Conservation (phyloP, 345 rosid species). For the Passiflora organensis region DNA sequence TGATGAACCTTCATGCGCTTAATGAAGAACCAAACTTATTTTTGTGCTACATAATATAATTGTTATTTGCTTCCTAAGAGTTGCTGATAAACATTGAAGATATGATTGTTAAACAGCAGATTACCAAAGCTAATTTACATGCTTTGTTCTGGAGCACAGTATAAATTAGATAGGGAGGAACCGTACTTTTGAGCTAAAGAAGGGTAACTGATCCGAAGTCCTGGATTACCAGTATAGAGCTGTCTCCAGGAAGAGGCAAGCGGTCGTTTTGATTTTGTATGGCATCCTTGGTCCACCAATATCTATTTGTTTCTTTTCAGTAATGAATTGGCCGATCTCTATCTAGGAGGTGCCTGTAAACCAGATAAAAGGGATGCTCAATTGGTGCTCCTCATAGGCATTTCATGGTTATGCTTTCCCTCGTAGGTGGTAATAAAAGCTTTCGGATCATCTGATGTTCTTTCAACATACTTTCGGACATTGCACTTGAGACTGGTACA, state of each 20-base stretch:
- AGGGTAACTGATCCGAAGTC: background rate
- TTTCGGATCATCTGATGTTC: constrained; percentile 81
- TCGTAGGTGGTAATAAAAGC: constrained; percentile 92
- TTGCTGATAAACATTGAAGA: too few relatives aligned
- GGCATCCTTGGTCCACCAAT: too few relatives aligned
- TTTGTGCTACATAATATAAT: too few relatives aligned
- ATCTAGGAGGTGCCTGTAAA: constrained; percentile 23
- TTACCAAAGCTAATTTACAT: background rate
- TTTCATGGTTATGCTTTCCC: constrained; percentile 88
- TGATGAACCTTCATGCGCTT: too few relatives aligned
- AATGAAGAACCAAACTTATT: too few relatives aligned
- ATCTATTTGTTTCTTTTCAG: background rate
- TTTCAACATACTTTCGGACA: constrained; percentile 88
- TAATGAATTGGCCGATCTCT: constrained; percentile 14
- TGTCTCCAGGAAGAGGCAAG: background rate
- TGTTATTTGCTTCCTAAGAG: too few relatives aligned
- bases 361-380: constrained; percentile 21
- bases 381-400: constrained; percentile 41
- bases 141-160: too few relatives aligned
- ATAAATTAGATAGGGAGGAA: background rate
- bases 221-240: background rate
- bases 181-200: background rate
- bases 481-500: constrained; percentile 76
- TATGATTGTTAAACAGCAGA: background rate
- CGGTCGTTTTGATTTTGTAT: background rate